Conservation (phyloP, 2,329 filamentous ascomycete species). For the Gaeumannomyces sp. region DNA sequence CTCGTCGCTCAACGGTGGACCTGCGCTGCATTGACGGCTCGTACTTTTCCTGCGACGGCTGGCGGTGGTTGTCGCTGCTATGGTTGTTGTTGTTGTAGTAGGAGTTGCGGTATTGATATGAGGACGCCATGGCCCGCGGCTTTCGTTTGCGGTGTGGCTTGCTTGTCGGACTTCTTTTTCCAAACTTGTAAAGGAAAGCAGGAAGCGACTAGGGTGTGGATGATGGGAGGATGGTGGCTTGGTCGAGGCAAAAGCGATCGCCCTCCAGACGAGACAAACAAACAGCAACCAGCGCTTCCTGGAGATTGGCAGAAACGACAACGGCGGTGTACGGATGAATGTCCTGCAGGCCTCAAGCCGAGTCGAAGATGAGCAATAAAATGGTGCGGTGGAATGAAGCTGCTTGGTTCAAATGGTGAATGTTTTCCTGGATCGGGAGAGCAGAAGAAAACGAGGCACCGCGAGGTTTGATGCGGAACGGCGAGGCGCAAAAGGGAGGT, state of each 20-base stretch:
- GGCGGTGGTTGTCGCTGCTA: slow-evolving; percentile 11
- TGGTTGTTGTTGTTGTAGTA: slow-evolving; percentile 34
- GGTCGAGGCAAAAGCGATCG: not conserved
- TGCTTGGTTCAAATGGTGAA: not conserved
- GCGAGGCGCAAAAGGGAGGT: not conserved
- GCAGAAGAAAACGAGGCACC: not conserved
- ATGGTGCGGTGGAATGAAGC: not conserved
- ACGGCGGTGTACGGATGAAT: not conserved
- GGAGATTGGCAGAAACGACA: not conserved
- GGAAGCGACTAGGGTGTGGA: not conserved
- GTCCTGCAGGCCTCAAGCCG: not conserved
- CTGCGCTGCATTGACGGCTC: slow-evolving; percentile 32
- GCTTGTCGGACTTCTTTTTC: not conserved
- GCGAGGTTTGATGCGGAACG: too few species aligned
- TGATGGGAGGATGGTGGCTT: not conserved
- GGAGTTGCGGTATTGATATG: slow-evolving; percentile 47
- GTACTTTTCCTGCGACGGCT: slow-evolving; percentile 33
- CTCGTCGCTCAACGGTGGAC: slow-evolving; percentile 33
- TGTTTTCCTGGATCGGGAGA: not conserved
- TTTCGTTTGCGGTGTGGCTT: not conserved
- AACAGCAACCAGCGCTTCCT: not conserved
- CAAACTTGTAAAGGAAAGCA: not conserved
- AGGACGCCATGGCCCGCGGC: slow-evolving; percentile 39
- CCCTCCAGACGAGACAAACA: not conserved
- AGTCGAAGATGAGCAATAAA: not conserved